These are phyloP conservation scores for Tubosaeta brunneosetosa DNA, from an alignment of 768 basidiomycete species.

Conservation along the genomic window DNA sequence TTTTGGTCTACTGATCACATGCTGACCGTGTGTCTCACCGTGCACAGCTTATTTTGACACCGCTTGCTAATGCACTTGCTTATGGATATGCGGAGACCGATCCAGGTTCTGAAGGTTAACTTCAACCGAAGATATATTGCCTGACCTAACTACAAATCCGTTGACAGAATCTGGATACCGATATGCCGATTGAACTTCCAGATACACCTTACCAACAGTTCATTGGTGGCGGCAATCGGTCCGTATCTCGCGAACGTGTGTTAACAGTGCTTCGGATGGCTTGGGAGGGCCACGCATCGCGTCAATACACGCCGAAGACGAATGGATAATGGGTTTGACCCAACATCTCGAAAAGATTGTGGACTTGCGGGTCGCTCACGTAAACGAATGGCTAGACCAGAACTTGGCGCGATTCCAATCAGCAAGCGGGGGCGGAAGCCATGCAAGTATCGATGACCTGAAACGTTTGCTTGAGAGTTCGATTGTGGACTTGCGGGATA, in stretches of 20 bases:
- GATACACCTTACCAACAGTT: slow-evolving; percentile 39
- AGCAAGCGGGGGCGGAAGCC: slow-evolving; percentile 8
- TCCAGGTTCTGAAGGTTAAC: slow-evolving; percentile 49
- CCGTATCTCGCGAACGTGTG: slow-evolving; percentile 12
- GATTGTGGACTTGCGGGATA: slow-evolving; percentile 42
- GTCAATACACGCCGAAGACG: slow-evolving; percentile 21
- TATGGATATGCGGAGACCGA: slow-evolving; percentile 44
- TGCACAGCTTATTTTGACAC: slow-evolving; percentile 37
- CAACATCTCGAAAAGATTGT: slow-evolving; percentile 37
- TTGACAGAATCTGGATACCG: slow-evolving; percentile 50
- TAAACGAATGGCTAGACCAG: slow-evolving; percentile 46
- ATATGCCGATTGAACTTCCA: slow-evolving; percentile 32
- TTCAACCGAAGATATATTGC: no score
- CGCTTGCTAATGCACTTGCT: slow-evolving; percentile 45
- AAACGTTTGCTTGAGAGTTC: slow-evolving; percentile 40
- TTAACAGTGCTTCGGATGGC: slow-evolving; percentile 11
- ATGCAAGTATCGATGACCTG: slow-evolving; percentile 44
- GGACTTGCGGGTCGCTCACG: slow-evolving; percentile 42
- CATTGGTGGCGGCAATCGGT: slow-evolving; percentile 19
- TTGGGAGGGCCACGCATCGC: slow-evolving; percentile 17
- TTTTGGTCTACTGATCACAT: background rate
- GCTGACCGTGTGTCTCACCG: slow-evolving; percentile 33
- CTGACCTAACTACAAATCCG: background rate
- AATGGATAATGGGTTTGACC: slow-evolving; percentile 39
- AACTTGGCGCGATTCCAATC: slow-evolving; percentile 47